Evolutionary conservation across 2,329 filamentous ascomycete species (phyloP).

Genomic region (Epicoccum sorghinum): DNA sequence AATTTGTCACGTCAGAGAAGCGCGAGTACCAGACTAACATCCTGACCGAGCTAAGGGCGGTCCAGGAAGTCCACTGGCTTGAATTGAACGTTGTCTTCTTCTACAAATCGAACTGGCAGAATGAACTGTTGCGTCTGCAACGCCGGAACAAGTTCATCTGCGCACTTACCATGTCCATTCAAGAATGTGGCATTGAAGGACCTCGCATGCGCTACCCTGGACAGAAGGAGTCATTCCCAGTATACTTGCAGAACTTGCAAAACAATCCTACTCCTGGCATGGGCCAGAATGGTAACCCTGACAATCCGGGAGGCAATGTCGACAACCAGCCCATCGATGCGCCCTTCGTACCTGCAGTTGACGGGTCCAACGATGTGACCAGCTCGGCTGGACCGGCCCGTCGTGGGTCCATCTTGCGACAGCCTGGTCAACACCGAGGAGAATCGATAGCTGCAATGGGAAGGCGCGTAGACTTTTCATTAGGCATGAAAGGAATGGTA

Average conservation of each 20-base stretch:
- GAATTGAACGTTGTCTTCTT: conserved; percentile 94
- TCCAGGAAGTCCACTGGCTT: conserved; percentile 83
- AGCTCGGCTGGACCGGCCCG: conserved; percentile 25
- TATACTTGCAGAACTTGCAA: conserved; percentile 64
- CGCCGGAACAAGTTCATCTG: conserved; percentile 94
- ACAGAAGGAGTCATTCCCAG: conserved; percentile 68
- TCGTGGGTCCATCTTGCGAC: conserved; percentile 63
- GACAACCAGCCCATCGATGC: conserved; percentile 47
- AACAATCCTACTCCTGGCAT: conserved; percentile 52
- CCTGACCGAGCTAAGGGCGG: conserved; percentile 79
- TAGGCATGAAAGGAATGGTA: conserved; percentile 67
- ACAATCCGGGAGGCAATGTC: conserved; percentile 51
- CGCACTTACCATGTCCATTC: conserved; percentile 85
- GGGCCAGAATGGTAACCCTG: conserved; percentile 52
- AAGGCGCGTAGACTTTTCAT: conserved; percentile 72
- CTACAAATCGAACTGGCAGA: conserved; percentile 97
- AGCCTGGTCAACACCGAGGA: conserved; percentile 56
- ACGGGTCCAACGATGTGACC: conserved; percentile 18
- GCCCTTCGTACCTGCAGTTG: conserved; percentile 50
- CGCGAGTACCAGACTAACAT: conserved; percentile 88
- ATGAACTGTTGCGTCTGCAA: conserved; percentile 86
- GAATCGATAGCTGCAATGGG: conserved; percentile 64
- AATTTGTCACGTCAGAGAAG: conserved; percentile 84
- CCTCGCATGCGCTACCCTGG: conserved; percentile 76
- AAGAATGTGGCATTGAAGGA: conserved; percentile 83